Evolutionary conservation across 2,329 filamentous ascomycete genomes (phyloP), one percentile per base, ranked within the genome.

Genomic region (Fusarium veterinarium): DNA sequence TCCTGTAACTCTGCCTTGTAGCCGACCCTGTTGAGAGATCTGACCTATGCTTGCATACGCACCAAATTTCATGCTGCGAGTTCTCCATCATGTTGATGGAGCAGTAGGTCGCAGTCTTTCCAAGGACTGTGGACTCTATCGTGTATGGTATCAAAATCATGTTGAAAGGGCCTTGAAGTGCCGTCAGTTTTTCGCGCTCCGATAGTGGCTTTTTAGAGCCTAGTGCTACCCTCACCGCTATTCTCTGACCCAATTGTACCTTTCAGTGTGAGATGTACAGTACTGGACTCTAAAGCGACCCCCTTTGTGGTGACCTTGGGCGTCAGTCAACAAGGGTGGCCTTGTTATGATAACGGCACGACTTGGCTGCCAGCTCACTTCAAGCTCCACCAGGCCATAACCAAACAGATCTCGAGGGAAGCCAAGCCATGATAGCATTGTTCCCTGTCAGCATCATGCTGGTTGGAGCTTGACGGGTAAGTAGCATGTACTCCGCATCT

Each of bases 211-310:
- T 67, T 59, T 76, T 76, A 62, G 62, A 73, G 75, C 60, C 71
- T 77, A 77, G 75, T 76, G 75, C 65, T 69, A 45, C 69, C 57
- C 64, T 77, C 75, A 77, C 75, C 75, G 75, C 75, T 77, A 74
- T 73, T 77, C 74, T 67, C 52, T 69, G 49, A 42, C 28, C 62
- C 57, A 40, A 61, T 65, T 56, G 72, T 73, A 77, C 70, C 67
- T 71, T 62, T 51, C 66, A 67, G 72, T 75, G 72, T 44, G 58
- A 64, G 72, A 72, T 64, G 72, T 68, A 74, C 73, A 49, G 30
- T 58, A 52, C 49, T 40, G 23, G 35, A 63, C 49, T 55, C 57
- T 77, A 76, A 63, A 71, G 40, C 64, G 71, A 75, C 75, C 42
- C 75, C 75, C 72, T 71, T 71, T 64, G 60, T 69, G 69, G 72